Conservation (phyloP, 805 yeast genomes). For the Ascoidea rubescens region DNA sequence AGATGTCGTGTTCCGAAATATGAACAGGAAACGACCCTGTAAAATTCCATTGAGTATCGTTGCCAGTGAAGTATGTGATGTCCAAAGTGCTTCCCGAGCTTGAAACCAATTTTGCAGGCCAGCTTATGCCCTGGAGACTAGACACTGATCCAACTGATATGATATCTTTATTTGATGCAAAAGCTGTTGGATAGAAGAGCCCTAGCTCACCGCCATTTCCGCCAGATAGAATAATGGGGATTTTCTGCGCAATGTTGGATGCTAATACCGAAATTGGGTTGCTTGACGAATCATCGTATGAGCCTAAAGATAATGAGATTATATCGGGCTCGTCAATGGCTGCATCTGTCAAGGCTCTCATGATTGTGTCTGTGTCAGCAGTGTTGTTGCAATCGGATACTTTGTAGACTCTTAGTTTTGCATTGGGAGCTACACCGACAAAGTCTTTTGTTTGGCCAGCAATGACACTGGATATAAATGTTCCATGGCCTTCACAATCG, state of each 20-base stretch:
- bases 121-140: too few relatives aligned
- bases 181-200: constrained; percentile 7
- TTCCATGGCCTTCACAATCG: constrained; percentile 14
- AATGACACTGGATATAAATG: constrained; percentile 12
- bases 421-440: constrained; percentile 13
- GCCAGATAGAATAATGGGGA: constrained; percentile 9
- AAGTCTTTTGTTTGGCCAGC: constrained; percentile 4
- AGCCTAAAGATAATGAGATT: neutral
- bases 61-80: too few relatives aligned
- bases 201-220: constrained; percentile 9
- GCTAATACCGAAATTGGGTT: neutral
- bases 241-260: constrained; percentile 1
- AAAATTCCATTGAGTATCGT: too few relatives aligned
- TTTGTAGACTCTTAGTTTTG: constrained; percentile 10
- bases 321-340: constrained; percentile 3
- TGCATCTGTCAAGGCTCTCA: constrained; percentile 7
- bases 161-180: constrained; percentile 4
- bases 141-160: constrained; percentile 4
- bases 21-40: too few relatives aligned
- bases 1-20: too few relatives aligned
- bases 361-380: constrained; percentile 10
- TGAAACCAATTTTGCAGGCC: too few relatives aligned
- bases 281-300: neutral
- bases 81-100: too few relatives aligned
- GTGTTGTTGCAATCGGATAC: constrained; percentile 12